Evolutionary conservation across 352 stramenopile genomes (phyloP), one percentile per base, ranked within the genome.

Genomic region (Pythium sukuiense): DNA sequence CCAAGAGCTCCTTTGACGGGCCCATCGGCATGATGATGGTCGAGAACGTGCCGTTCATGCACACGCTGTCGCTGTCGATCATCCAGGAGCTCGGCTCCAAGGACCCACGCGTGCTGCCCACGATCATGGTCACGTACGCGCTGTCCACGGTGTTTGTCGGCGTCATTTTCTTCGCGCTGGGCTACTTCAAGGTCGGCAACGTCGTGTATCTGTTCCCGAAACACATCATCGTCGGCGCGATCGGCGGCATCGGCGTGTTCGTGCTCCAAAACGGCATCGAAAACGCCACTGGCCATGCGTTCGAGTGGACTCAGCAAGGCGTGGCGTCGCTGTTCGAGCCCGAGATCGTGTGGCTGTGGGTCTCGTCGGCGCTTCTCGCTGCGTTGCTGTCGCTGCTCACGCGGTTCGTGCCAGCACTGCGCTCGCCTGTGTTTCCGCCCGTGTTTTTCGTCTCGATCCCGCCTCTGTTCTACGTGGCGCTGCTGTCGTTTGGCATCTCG

Each of bases 21-120:
- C 68, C 81, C 0, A 85, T 93, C 58, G 82, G 81, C 61, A 88
- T 90, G 70, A 97, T 98, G 87, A 98, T 99, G 94, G 91, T 98
- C 37, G 96, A 99, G 72, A 98, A 98, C 71, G 89, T 98, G 55
- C 96, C 96, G 26, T 99, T 99, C 76, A 96, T 95, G 81, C 90
- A 98, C 73, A 89, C 87, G 8, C 78, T 99, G 33, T 87, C 90
- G 16, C 76, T 92, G 39, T 73, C 79, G 16, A 92, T 95, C 67
- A 95, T 97, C 67, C 74, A 90, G 45, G 76, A 95, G 53, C 72
- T 97, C 33, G 93, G 89, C 12, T 76, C 84, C 14, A 80, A 74
- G 53, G 88, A 76, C 37, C 76, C 88, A 16, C 84, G 82, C 18
- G 82, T 86, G 8, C 63, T 98, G 20, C 90, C 89, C 8, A 98